Evolutionary conservation across 495 filamentous ascomycete genomes (phyloP).

Genomic region (Penicillium angulare): DNA sequence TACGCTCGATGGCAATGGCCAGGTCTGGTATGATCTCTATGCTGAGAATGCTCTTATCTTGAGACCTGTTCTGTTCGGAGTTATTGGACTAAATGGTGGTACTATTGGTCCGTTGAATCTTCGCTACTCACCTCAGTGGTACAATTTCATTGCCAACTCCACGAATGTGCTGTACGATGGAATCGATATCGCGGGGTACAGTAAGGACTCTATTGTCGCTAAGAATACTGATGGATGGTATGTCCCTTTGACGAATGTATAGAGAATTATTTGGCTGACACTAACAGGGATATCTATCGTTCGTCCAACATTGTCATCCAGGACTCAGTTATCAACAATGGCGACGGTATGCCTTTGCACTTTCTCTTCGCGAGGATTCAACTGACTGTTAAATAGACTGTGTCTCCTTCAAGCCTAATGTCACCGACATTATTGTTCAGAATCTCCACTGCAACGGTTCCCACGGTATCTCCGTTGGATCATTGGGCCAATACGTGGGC

Average conservation of each 20-base stretch:
- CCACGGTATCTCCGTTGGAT: constrained; percentile 71
- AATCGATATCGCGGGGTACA: constrained; percentile 59
- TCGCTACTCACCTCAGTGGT: constrained; percentile 65
- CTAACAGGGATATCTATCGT: constrained; percentile 58
- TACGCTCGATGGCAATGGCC: constrained; percentile 63
- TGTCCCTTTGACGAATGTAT: not conserved
- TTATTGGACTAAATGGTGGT: constrained; percentile 62
- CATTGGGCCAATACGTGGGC: constrained; percentile 63
- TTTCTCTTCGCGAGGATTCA: not conserved
- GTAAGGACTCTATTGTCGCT: constrained; percentile 49
- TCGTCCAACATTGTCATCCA: constrained; percentile 63
- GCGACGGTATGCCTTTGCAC: constrained; percentile 50
- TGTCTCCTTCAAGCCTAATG: constrained; percentile 78
- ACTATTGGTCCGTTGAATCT: constrained; percentile 60
- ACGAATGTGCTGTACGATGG: constrained; percentile 64
- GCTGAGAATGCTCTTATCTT: constrained; percentile 53
- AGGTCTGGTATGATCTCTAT: constrained; percentile 68
- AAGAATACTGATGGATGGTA: constrained; percentile 71
- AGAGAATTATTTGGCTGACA: not conserved
- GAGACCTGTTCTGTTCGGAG: constrained; percentile 59
- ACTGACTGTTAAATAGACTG: constrained; percentile 48
- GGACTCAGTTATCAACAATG: constrained; percentile 66
- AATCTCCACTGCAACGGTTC: constrained; percentile 69
- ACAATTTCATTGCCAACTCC: constrained; percentile 66
- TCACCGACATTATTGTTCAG: constrained; percentile 70